Base-by-base conservation (phyloP, 345 rosid genomes). In the Melaleuca quinquenervia region DNA sequence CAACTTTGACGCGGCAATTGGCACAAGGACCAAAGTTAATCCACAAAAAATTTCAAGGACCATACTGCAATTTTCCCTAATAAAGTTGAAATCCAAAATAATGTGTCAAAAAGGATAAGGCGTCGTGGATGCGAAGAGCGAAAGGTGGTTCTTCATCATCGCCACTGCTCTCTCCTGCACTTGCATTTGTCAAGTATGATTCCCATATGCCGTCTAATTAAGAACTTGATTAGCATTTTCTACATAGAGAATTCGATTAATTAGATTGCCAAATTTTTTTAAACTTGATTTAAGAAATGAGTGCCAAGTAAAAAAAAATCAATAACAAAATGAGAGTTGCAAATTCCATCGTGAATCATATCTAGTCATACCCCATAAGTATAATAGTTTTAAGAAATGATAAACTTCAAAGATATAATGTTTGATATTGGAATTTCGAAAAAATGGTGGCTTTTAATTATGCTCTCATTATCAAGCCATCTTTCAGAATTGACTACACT, bases 131-230 rank as follows among this genome's bases (percentile, higher is more conserved):
- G 8, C 27, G 53, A 15, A n/a, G 62, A 62, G 64, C 24, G 83
- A 16, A 44, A 83, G 3, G n/a, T 11, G 13, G 16, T 20, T 0
- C 88, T 82, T 32, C 70, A 24, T 26, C 62, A 15, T 56, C 62
- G 1, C 62, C 15, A 26, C 11, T 11, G 50, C 50, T 49, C 50
- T 49, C 50, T 55, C 14, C 26, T 0, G 7, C 1, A 26, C 29
- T 56, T 56, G 70, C 70, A n/a, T n/a, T n/a, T n/a, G 2, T 56
- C 7, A 15, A 56, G 64, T 8, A 26, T 56, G 62, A 56, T 56
- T 56, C 18, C 2, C 2, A 1, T 0, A n/a, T 4, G n/a, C 36
- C 3, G n/a, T 13, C 18, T n/a, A n/a, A 58, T n/a, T 6, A 58
- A 3, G 70, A n/a, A 58, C 70, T n/a, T 7, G 18, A 58, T n/a